phyloP scores from a whole-genome alignment of 1,139 yeast species.

The Sugiyamaella novakii region DNA sequence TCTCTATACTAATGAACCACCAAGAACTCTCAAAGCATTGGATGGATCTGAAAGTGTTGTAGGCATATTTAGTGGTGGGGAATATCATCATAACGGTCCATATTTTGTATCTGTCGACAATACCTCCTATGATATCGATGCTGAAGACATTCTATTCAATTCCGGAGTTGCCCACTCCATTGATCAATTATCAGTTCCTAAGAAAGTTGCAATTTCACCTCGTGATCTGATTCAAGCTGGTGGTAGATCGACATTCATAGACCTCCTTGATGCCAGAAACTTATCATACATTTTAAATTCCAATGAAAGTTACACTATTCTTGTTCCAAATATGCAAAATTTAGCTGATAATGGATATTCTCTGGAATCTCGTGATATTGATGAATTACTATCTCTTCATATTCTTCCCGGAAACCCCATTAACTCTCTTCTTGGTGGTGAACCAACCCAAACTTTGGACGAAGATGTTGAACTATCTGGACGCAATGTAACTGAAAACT shows the following conservation, averaged over 20 bases:
- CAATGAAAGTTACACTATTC: slow-evolving; percentile 56
- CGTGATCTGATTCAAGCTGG: slow-evolving; percentile 58
- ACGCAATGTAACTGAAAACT: slow-evolving; percentile 38
- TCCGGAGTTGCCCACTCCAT: slow-evolving; percentile 87
- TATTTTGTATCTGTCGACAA: slow-evolving; percentile 6
- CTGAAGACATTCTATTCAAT: slow-evolving; percentile 71
- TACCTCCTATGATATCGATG: slow-evolving; percentile 38
- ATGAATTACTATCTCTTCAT: slow-evolving; percentile 65
- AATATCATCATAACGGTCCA: slow-evolving; percentile 8
- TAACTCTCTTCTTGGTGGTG: slow-evolving; percentile 40
- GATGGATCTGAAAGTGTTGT: slow-evolving; percentile 45
- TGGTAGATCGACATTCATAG: slow-evolving; percentile 48
- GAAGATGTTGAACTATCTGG: slow-evolving; percentile 51
- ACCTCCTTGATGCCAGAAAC: slow-evolving; percentile 49
- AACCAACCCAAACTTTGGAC: slow-evolving; percentile 46
- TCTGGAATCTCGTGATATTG: slow-evolving; percentile 48
- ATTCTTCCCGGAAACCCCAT: slow-evolving; percentile 60
- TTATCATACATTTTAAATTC: slow-evolving; percentile 41
- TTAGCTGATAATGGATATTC: slow-evolving; percentile 53
- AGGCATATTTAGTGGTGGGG: slow-evolving; percentile 10
- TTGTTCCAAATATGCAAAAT: slow-evolving; percentile 70
- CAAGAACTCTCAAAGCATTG: slow-evolving; percentile 32
- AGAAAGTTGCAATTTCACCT: slow-evolving; percentile 55
- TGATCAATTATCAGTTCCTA: slow-evolving; percentile 59
- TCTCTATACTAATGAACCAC: slow-evolving; percentile 64